Evolutionary conservation across 495 filamentous ascomycete species (phyloP).

Genomic region (Xeromyces bisporus): DNA sequence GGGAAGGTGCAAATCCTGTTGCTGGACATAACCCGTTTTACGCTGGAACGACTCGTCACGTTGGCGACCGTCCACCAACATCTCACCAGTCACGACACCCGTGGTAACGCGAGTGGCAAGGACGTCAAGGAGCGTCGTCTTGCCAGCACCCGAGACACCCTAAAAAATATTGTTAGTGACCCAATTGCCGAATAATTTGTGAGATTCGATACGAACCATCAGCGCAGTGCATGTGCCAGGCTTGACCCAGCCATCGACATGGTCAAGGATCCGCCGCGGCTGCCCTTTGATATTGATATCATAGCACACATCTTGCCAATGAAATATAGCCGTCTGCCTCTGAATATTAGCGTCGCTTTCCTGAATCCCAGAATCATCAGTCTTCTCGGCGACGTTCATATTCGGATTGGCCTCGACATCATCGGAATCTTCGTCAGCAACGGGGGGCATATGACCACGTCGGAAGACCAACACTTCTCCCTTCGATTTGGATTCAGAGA

Average conservation of each 20-base stretch:
- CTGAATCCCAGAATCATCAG: slow-evolving; percentile 19
- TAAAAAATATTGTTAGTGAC: background rate
- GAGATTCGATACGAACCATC: slow-evolving; percentile 23
- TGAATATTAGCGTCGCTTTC: slow-evolving; percentile 31
- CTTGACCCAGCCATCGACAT: slow-evolving; percentile 49
- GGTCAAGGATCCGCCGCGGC: slow-evolving; percentile 39
- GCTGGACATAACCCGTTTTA: slow-evolving; percentile 90
- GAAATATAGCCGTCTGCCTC: slow-evolving; percentile 49
- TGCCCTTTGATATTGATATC: slow-evolving; percentile 46
- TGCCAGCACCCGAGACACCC: slow-evolving; percentile 46
- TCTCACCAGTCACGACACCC: slow-evolving; percentile 36
- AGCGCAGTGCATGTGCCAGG: slow-evolving; percentile 50
- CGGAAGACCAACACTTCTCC: slow-evolving; percentile 38
- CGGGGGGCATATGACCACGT: slow-evolving; percentile 19
- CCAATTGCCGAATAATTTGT: background rate
- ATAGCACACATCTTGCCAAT: slow-evolving; percentile 69
- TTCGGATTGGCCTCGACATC: slow-evolving; percentile 18
- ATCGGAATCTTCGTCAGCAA: slow-evolving; percentile 6
- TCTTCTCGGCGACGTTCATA: slow-evolving; percentile 20
- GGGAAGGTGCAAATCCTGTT: slow-evolving; percentile 81
- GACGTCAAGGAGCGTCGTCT: slow-evolving; percentile 50
- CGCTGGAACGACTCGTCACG: slow-evolving; percentile 72
- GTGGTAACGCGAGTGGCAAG: slow-evolving; percentile 38
- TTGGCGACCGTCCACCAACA: slow-evolving; percentile 35
- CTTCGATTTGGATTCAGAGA: slow-evolving; percentile 32